These are phyloP conservation scores for Botryotinia globosa DNA, from an alignment of 2,329 filamentous ascomycete species.

Conservation along the genomic window DNA sequence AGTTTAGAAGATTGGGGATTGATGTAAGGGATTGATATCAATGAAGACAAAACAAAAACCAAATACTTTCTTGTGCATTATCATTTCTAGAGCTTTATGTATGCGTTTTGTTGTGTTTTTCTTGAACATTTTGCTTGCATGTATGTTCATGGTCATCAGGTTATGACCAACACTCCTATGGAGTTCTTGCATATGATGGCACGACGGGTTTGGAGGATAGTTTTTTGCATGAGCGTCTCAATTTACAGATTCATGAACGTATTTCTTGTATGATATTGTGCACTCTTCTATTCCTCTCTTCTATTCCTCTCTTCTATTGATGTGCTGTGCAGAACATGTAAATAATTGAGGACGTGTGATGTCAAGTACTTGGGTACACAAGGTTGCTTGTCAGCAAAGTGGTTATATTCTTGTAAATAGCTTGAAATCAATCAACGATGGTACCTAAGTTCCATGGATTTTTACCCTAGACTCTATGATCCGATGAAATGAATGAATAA, in stretches of 20 bases:
- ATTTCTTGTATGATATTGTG: not conserved
- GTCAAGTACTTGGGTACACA: not conserved
- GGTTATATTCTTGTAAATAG: not conserved
- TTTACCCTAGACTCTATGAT: not conserved
- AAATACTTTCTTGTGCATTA: conserved; percentile 14
- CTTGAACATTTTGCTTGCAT: not conserved
- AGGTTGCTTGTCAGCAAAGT: not conserved
- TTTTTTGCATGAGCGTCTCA: not conserved
- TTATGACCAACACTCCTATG: not conserved
- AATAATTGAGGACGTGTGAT: not conserved
- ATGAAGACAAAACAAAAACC: conserved; percentile 16
- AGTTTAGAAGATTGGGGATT: conserved; percentile 7
- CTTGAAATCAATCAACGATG: not conserved
- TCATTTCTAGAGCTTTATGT: not conserved
- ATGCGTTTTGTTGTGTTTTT: not conserved
- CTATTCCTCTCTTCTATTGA: not conserved
- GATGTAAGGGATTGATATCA: conserved; percentile 18
- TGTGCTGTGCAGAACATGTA: not conserved
- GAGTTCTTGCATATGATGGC: conserved; percentile 10
- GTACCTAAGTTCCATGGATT: not conserved
- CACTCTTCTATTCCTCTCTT: not conserved
- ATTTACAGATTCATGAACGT: not conserved
- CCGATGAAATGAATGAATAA: not conserved
- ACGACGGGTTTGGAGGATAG: not conserved
- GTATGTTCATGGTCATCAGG: conserved; percentile 6